Evolutionary conservation across 2,329 filamentous ascomycete genomes (phyloP), one percentile per base, ranked within the genome.

Genomic region (Alternaria sp.): DNA sequence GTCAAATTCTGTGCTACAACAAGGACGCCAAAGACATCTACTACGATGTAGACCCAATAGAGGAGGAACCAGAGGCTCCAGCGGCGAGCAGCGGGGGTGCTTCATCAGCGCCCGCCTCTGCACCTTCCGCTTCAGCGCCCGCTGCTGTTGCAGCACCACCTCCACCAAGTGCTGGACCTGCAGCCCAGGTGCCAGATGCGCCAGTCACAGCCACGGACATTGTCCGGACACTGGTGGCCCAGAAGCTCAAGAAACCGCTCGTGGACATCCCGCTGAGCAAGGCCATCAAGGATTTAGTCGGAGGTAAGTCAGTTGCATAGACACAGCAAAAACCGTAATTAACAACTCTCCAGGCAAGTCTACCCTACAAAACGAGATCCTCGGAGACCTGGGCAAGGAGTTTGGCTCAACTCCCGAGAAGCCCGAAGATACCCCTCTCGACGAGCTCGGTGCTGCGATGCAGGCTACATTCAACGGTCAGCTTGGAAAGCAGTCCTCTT

Each of bases 1-100:
- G 95, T 79, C 94, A 98, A 81, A 97, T 99, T 78, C 88, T 99
- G 58, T 98, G 95, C 85, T 99, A 98, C 85, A 98, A 97, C 86
- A 99, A 99, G 81, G 95, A 99, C 77, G 91, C 93, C 57, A 98
- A 97, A 80, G 95, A 99, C 81, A 99, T 99, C 68, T 99, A 99
- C 85, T 99, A 99, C 81, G 94, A 97, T 77, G 94, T 96, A 44
- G 95, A 99, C 75, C 95, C 95, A 0, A 85, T 96, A 30, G 95
- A 99, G 59, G 95, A 98, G 70, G 77, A 72, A 75, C 75, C 77
- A 47, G 90, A 91, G 74, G 83, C 89, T 1, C 79, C 83, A 12
- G 81, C 85, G 24, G 76, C 81, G 63, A 78, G 86, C 54, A 75
- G 78, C 48, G 69, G 79, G 49, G 67, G 78, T 46, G 70, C 83